A percentile compares a stretch with the other conserved stretches of the same genome.
Conservation (phyloP, 805 yeast genomes). For the Wickerhamiella kazuoi region DNA sequence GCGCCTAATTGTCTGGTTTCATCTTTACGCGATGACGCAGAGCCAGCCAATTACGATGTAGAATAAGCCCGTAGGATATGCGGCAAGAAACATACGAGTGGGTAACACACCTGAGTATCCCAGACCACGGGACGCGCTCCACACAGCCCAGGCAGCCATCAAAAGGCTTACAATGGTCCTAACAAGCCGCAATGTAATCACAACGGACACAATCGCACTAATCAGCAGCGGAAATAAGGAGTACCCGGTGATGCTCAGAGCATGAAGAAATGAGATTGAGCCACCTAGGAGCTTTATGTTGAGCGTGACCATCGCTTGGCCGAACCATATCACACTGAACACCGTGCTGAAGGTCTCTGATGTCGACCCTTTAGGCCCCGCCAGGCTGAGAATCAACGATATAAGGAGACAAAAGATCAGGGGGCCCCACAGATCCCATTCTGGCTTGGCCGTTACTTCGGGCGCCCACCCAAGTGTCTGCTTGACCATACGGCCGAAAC, state of each 20-base stretch:
- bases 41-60: slow-evolving; percentile 50
- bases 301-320: slow-evolving; percentile 40
- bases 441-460: slow-evolving; percentile 11
- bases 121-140: slow-evolving; percentile 43
- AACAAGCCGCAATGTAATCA: slow-evolving; percentile 31
- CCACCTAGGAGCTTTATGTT: slow-evolving; percentile 49
- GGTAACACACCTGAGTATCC: slow-evolving; percentile 46
- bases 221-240: slow-evolving; percentile 47
- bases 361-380: slow-evolving; percentile 26
- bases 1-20: too few relatives aligned
- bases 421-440: slow-evolving; percentile 44
- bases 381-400: slow-evolving; percentile 31
- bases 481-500: slow-evolving; percentile 27
- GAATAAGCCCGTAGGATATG: slow-evolving; percentile 48
- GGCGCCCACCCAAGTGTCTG: slow-evolving; percentile 28
- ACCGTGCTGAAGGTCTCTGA: slow-evolving; percentile 48
- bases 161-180: slow-evolving; percentile 31
- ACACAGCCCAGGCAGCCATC: slow-evolving; percentile 44
- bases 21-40: slow-evolving; percentile 38
- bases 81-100: slow-evolving; percentile 41
- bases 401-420: slow-evolving; percentile 40
- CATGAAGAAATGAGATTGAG: slow-evolving; percentile 46
- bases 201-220: slow-evolving; percentile 32
- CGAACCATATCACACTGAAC: slow-evolving; percentile 45
- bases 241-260: slow-evolving; percentile 54